phyloP scores from a whole-genome alignment of 352 stramenopile genomes.

The Hyaloperonospora brassicae region DNA sequence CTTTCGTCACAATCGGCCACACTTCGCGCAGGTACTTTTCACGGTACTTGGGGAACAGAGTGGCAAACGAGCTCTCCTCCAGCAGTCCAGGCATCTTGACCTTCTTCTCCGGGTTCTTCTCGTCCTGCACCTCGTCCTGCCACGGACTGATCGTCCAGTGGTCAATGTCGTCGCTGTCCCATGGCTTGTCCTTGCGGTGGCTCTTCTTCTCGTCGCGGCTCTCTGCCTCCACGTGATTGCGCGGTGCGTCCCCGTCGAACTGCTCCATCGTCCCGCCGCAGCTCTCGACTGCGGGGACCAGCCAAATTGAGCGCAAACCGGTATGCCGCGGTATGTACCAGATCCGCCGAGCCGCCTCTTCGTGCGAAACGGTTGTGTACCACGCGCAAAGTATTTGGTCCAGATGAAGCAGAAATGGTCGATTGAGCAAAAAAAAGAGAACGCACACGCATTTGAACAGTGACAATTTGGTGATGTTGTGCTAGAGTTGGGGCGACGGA shows the following conservation, averaged over 20 bases:
- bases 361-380: too few relatives aligned
- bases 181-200: constrained; percentile 98
- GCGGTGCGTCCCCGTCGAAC: constrained; percentile 47
- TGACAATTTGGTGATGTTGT: too few relatives aligned
- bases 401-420: too few relatives aligned
- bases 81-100: constrained; percentile 82
- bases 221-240: constrained; percentile 41
- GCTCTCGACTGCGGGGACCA: too few relatives aligned
- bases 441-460: too few relatives aligned
- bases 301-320: too few relatives aligned
- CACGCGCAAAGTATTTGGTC: too few relatives aligned
- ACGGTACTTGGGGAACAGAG: constrained; percentile 98
- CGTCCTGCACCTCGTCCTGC: constrained; percentile 69
- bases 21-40: constrained; percentile 99
- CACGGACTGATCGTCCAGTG: constrained; percentile 96
- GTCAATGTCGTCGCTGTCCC: constrained; percentile 96
- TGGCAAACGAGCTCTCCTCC: constrained; percentile 99
- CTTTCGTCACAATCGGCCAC: constrained; percentile 98
- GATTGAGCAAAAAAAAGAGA: too few relatives aligned
- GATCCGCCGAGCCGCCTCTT: too few relatives aligned
- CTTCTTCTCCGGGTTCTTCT: constrained; percentile 67
- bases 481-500: too few relatives aligned
- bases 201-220: constrained; percentile 73
- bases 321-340: too few relatives aligned
- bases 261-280: constrained; percentile 20